These are phyloP conservation scores for Microsporum audouinii DNA, from an alignment of 2,329 filamentous ascomycete species.

Conservation along the genomic window DNA sequence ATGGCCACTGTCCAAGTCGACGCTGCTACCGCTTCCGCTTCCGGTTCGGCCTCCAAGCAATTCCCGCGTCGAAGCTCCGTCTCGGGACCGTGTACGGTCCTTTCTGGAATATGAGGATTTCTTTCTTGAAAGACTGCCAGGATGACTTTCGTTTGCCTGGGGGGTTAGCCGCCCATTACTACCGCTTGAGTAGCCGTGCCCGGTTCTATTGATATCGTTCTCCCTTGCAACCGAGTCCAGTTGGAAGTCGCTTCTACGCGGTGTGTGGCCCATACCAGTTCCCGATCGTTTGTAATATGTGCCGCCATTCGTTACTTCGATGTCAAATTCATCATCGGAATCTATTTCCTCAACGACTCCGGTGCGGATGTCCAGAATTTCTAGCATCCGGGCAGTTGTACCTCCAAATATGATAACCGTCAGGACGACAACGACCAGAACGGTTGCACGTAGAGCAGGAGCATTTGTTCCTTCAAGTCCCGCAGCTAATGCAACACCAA, in stretches of 20 bases:
- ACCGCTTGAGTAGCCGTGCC: constrained; percentile 46
- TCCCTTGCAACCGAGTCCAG: constrained; percentile 39
- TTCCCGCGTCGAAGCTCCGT: constrained; percentile 37
- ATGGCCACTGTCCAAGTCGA: constrained; percentile 41
- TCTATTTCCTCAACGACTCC: constrained; percentile 95
- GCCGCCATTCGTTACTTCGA: constrained; percentile 61
- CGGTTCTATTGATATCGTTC: constrained; percentile 24
- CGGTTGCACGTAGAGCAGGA: constrained; percentile 76
- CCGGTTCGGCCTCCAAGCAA: constrained; percentile 37
- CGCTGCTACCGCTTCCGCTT: constrained; percentile 36
- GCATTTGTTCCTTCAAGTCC: constrained; percentile 73
- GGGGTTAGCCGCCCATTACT: constrained; percentile 45
- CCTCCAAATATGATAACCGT: constrained; percentile 98
- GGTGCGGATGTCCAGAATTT: constrained; percentile 91
- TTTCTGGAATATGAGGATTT: constrained; percentile 41
- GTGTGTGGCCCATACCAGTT: constrained; percentile 63
- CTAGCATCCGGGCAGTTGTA: constrained; percentile 92
- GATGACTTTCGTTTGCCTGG: constrained; percentile 21
- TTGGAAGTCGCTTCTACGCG: constrained; percentile 49
- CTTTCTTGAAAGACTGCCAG: constrained; percentile 36
- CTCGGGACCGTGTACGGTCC: constrained; percentile 30
- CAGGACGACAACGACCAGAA: constrained; percentile 92
- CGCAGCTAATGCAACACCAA: constrained; percentile 87
- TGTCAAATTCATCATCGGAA: constrained; percentile 97
- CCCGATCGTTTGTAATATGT: constrained; percentile 73